A percentile compares a stretch with the other conserved stretches of the same genome.
These are phyloP conservation scores for Taphrina betulina DNA, from an alignment of 1,139 yeast species.

Conservation along the genomic window DNA sequence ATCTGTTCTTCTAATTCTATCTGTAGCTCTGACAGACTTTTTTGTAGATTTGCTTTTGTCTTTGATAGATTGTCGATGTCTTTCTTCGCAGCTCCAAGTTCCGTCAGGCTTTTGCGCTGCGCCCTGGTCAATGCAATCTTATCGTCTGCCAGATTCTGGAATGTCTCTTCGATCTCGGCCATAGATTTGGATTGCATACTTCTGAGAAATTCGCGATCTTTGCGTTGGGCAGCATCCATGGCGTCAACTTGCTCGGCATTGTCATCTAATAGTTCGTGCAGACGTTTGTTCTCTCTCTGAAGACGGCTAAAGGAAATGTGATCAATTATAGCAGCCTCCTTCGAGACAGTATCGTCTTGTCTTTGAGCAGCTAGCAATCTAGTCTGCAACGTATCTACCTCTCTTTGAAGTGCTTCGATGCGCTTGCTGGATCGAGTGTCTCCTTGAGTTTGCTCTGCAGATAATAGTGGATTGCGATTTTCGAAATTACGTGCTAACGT, in stretches of 20 bases:
- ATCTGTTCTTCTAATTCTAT: constrained; percentile 9
- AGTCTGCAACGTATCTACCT: constrained; percentile 6
- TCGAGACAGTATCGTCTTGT: not conserved
- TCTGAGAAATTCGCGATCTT: constrained; percentile 24
- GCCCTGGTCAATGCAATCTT: constrained; percentile 21
- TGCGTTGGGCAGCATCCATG: constrained; percentile 26
- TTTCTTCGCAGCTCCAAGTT: constrained; percentile 21
- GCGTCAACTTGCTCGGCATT: constrained; percentile 34
- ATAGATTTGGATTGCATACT: constrained; percentile 33
- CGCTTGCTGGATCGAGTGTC: not conserved
- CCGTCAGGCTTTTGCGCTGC: constrained; percentile 24
- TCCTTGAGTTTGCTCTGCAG: too few species aligned
- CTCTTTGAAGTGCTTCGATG: constrained; percentile 1
- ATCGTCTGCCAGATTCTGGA: constrained; percentile 29
- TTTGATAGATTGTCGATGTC: constrained; percentile 11
- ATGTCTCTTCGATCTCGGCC: constrained; percentile 32
- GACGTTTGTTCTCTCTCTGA: constrained; percentile 32
- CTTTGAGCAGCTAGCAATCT: not conserved
- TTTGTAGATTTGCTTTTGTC: constrained; percentile 8
- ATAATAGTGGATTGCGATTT: not conserved
- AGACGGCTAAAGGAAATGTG: constrained; percentile 5
- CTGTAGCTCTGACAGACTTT: constrained; percentile 5
- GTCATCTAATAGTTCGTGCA: constrained; percentile 34
- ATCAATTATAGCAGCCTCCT: not conserved
- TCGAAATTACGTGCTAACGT: constrained; percentile 26